phyloP scores from a whole-genome alignment of 768 basidiomycete genomes.

The Lanmaoa pseudosensibilis region DNA sequence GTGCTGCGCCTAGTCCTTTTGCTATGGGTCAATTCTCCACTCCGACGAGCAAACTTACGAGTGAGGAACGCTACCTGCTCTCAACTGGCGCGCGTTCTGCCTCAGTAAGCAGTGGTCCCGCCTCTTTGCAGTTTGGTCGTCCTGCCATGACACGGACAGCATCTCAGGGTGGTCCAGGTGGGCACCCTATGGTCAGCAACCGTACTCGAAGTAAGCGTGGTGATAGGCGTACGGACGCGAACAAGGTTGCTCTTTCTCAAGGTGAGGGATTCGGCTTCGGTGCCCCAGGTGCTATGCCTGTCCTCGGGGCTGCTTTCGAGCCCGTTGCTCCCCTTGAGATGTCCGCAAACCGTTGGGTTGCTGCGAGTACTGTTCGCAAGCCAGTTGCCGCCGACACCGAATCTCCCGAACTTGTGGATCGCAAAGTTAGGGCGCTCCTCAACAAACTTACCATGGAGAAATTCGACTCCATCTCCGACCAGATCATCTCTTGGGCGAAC shows the following conservation, averaged over 20 bases:
- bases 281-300: constrained; percentile 29
- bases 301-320: constrained; percentile 46
- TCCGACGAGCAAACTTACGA: constrained; percentile 54
- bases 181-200: constrained; percentile 47
- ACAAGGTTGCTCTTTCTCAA: constrained; percentile 40
- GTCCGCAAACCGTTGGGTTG: constrained; percentile 84
- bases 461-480: constrained; percentile 93
- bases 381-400: constrained; percentile 48
- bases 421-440: constrained; percentile 87
- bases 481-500: constrained; percentile 96
- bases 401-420: constrained; percentile 84
- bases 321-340: constrained; percentile 74
- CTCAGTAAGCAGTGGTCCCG: constrained; percentile 53
- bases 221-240: constrained; percentile 64
- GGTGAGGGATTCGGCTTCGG: constrained; percentile 39
- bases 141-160: constrained; percentile 69
- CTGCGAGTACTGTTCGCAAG: constrained; percentile 45
- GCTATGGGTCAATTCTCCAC: constrained; percentile 73
- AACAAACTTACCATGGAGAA: constrained; percentile 98
- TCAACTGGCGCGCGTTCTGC: constrained; percentile 50
- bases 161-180: constrained; percentile 61
- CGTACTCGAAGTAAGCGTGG: constrained; percentile 83
- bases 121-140: constrained; percentile 50
- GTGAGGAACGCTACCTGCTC: constrained; percentile 64
- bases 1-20: constrained; percentile 31